Conservation (phyloP, 2,329 filamentous ascomycete species). For the Fusarium equiseti region DNA sequence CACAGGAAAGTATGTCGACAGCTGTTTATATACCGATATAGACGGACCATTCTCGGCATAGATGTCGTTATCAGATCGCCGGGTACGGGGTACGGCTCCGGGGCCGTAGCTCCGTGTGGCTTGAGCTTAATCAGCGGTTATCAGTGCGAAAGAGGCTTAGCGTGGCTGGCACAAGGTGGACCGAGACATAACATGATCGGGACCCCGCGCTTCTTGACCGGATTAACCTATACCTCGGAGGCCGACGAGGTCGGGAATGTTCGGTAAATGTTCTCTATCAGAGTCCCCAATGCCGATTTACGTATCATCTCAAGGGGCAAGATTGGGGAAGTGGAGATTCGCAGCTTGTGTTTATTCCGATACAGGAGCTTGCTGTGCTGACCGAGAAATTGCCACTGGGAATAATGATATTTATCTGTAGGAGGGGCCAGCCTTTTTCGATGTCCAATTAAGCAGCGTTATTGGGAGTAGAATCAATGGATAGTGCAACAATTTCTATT, state of each 20-base stretch:
- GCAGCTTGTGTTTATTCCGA: background rate
- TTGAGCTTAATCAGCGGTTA: background rate
- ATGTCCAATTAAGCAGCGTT: too few species aligned
- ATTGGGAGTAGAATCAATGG: too few species aligned
- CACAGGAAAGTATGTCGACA: rapidly evolving
- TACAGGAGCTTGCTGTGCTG: background rate
- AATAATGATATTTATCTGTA: too few species aligned
- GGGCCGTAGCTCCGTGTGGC: slow-evolving; percentile 10
- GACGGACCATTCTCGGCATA: slow-evolving; percentile 15
- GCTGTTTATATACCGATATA: background rate
- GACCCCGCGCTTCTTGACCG: slow-evolving; percentile 1
- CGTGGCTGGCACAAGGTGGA: background rate
- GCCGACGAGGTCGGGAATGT: background rate
- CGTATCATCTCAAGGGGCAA: background rate
- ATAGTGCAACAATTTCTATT: too few species aligned
- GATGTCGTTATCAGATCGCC: slow-evolving; percentile 5
- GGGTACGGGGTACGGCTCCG: slow-evolving; percentile 17
- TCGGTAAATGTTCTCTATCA: background rate
- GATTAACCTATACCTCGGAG: background rate
- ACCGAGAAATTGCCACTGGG: background rate
- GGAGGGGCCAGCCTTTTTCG: too few species aligned
- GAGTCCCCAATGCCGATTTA: background rate
- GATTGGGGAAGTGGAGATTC: background rate
- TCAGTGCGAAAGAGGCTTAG: background rate
- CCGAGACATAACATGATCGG: slow-evolving; percentile 24